Base-by-base conservation (phyloP, 768 basidiomycete species). In the Psilocybe tampanensis region DNA sequence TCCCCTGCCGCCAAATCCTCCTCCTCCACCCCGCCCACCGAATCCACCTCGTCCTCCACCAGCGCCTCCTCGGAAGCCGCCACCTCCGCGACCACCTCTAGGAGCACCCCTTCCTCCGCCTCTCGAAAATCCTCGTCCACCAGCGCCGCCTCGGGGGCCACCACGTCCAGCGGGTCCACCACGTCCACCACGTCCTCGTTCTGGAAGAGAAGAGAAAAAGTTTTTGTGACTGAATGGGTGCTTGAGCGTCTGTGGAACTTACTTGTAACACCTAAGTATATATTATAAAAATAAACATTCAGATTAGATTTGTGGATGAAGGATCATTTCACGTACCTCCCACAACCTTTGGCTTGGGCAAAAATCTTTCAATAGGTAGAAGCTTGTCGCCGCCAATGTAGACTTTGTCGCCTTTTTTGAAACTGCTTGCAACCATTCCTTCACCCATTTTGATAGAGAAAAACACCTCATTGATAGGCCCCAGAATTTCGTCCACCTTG, bases 401-500 rank as follows among this genome's bases (percentile, higher is more conserved):
- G 43, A 99, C 92, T 70, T 96, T 98, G 78, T 99, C 97, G 44
- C 97, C 97, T 68, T 90, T 92, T 76, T 96, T 92, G 77, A 99
- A 99, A 71, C 92, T 94, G 63, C 77, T 89, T 8, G 97, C 95
- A 47, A 95, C 86, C 89, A 98, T 94, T 29, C 97, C 97, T 56
- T 92, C 89, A 18, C 88, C 85, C 90, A 98, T 97, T 79, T 98
- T 99, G 62, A 99, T 83, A 2, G 95, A 95, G 69, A 99, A 98
- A 74, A 86, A 98, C 56, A 98, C 95, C 70, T 98, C 94, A 70
- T 97, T 99, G 72, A 99, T 95, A 15, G 97, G 96, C 2, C 97
- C 97, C n/a, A 99, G 84, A 64, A 99, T 98, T 74, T 99, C 97
- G 74, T 99, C 97, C 41, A 99, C 90, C 76, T 97, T 98, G 60